phyloP scores from a whole-genome alignment of 2,329 filamentous ascomycete species.

The Neonectria magnoliae region DNA sequence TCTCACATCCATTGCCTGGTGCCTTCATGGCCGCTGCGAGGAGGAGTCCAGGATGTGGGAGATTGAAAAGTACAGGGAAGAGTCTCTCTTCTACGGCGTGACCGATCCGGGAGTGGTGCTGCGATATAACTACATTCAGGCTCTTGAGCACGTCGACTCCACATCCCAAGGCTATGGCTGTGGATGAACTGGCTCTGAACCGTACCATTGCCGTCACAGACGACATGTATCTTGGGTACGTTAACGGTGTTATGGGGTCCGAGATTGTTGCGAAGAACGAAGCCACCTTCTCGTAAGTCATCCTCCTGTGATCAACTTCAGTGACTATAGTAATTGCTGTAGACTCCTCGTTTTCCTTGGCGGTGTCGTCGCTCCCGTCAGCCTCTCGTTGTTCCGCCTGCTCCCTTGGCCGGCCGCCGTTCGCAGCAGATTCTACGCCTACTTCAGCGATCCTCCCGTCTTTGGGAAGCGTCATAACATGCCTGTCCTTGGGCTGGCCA shows the following conservation, averaged over 20 bases:
- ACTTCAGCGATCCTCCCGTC: slow-evolving; percentile 43
- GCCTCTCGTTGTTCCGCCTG: slow-evolving; percentile 35
- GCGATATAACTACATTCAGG: slow-evolving; percentile 27
- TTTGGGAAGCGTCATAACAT: slow-evolving; percentile 40
- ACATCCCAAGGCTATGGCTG: slow-evolving; percentile 1
- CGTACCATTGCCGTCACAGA: slow-evolving; percentile 26
- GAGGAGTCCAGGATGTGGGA: slow-evolving; percentile 7
- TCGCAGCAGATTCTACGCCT: slow-evolving; percentile 38
- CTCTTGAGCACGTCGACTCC: slow-evolving; percentile 23
- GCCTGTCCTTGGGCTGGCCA: slow-evolving; percentile 37
- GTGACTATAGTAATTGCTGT: background rate
- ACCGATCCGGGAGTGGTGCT: slow-evolving; percentile 12
- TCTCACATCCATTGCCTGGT: slow-evolving; percentile 37
- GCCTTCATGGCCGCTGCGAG: slow-evolving; percentile 24
- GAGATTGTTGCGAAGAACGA: slow-evolving; percentile 19
- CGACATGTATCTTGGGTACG: slow-evolving; percentile 14
- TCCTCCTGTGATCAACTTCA: background rate
- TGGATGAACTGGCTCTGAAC: slow-evolving; percentile 22
- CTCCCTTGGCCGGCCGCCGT: slow-evolving; percentile 28
- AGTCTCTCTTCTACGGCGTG: slow-evolving; percentile 25
- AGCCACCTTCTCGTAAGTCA: slow-evolving; percentile 33
- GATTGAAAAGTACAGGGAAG: slow-evolving; percentile 34
- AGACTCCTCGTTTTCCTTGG: slow-evolving; percentile 37
- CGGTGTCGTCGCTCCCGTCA: slow-evolving; percentile 32
- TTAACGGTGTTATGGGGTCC: slow-evolving; percentile 24